Base-by-base conservation (phyloP, 2,329 filamentous ascomycete genomes). In the Venturia carpophila region DNA sequence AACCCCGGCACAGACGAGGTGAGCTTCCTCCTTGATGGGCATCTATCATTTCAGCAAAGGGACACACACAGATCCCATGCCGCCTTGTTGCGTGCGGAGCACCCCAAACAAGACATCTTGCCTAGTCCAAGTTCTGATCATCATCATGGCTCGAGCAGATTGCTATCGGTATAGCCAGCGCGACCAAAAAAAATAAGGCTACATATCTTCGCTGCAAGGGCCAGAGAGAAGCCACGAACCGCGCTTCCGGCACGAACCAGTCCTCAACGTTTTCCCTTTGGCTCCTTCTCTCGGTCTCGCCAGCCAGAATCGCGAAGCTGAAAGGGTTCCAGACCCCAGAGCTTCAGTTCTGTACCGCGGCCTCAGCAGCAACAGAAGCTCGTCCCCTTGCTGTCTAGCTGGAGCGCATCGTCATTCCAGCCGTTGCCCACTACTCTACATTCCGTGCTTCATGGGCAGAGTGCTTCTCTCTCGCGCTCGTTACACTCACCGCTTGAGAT, bases 371-470 rank as follows among this genome's bases (percentile, higher is more conserved):
- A 43, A 61, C 9, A n/a, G n/a, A n/a, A 43, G 42, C 60, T 61
- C 27, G 60, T 27, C 60, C 17, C 37, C 6, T 3, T 61, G 30
- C 52, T 58, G n/a, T 37, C 19, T 58, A 37, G 60, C 60, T 43
- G 62, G 34, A 42, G 43, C 30, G 24, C 42, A 24, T 37, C 62
- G 34, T 63, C 62, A 24, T 63, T 37, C 43, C 9, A 24, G 42
- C 41, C 21, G 2, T 61, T 39, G 37, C 15, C 42, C 39, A 42
- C 27, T 24, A 27, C 39, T 27, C 47, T 52, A 13, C 21, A 17
- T 52, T 52, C 21, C 21, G 5, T 27, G 27, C 47, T 52, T 52
- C 58, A 65, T 65, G 64, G 64, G 64, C 56, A 61, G 56, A 58
- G 30, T 55, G 5, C 34, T 39, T n/a, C 27, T 43, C 41, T 63